These are phyloP conservation scores for Eustoma russellianum DNA, from an alignment of 257 asterid species.

Conservation along the genomic window DNA sequence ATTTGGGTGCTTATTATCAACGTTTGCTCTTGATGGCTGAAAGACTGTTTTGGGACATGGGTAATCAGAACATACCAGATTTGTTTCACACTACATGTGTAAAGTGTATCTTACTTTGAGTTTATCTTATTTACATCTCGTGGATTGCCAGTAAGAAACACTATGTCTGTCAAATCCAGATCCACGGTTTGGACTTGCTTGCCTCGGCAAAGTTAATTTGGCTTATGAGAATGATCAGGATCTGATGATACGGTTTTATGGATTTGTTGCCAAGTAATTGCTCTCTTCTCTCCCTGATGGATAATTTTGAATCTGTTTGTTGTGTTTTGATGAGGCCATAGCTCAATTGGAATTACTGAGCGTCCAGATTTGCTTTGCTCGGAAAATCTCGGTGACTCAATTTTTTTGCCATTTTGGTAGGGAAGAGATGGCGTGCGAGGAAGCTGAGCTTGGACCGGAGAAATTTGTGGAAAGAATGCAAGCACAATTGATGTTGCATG, in stretches of 20 bases:
- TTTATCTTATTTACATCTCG: background rate
- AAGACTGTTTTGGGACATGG: too few relatives aligned
- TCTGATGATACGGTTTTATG: conserved; percentile 68
- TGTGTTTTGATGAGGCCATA: background rate
- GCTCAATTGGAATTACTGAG: too few relatives aligned
- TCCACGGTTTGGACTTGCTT: conserved; percentile 72
- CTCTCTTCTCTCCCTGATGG: background rate
- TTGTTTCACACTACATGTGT: too few relatives aligned
- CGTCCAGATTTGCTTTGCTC: too few relatives aligned
- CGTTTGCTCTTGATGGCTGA: too few relatives aligned
- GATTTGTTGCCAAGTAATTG: conserved; percentile 69
- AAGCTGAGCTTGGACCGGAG: conserved; percentile 86
- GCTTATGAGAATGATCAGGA: conserved; percentile 67
- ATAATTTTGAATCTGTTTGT: too few relatives aligned
- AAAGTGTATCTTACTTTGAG: too few relatives aligned
- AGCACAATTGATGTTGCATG: conserved; percentile 48
- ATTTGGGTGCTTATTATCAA: too few relatives aligned
- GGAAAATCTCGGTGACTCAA: too few relatives aligned
- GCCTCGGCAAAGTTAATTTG: conserved; percentile 71
- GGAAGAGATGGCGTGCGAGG: conserved; percentile 92
- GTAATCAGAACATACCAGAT: too few relatives aligned
- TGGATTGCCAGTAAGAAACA: background rate
- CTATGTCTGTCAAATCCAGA: conserved; percentile 27
- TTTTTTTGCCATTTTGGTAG: conserved; percentile 20
- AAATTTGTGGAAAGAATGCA: conserved; percentile 46